Base-by-base conservation (phyloP, 179 eudicot genomes). In the Corrigiola litoralis region DNA sequence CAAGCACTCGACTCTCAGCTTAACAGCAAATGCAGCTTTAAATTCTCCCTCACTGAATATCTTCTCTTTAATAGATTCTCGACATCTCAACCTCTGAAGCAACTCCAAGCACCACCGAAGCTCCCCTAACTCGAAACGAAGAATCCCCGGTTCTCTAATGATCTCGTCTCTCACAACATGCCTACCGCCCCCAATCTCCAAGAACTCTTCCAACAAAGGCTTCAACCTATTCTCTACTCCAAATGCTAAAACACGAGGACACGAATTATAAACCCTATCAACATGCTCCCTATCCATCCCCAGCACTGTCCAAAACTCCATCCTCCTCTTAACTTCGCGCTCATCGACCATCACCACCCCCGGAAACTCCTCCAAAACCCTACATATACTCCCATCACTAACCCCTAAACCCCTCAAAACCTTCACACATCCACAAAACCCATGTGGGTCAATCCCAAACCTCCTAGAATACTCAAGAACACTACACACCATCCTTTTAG, bases 111-210 rank as follows among this genome's bases (percentile, higher is more conserved):
- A 90, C n/a, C 75, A 73, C 6, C 85, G 74, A 4, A 86, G 69
- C 78, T 90, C 97, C 58, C 97, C 96, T 28, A 80, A 75, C 72
- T 86, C 97, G 61, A 91, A 58, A 49, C 75, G 63, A 51, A 90
- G 88, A 38, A 86, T 75, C 60, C 73, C 72, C 0, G 97, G 97
- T 34, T 90, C 84, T 50, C 72, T 77, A 32, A 86, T 33, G 34
- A 94, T 74, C 81, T 84, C 94, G 47, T 73, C 80, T 68, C 72
- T 76, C 56, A 82, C 68, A 41, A 66, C 65, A 44, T 53, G 59
- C 59, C 58, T 53, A 21, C 67, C 63, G 63, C 86, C 77, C 8
- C 95, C 97, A 80, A 94, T 63, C 13, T 76, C 83, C 59, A 44
- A 14, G 72, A 94, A 86, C 72, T 94, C 99, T 55, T 75, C 68